phyloP scores from a whole-genome alignment of 305 asterid genomes.

The Coffea humblotiana region DNA sequence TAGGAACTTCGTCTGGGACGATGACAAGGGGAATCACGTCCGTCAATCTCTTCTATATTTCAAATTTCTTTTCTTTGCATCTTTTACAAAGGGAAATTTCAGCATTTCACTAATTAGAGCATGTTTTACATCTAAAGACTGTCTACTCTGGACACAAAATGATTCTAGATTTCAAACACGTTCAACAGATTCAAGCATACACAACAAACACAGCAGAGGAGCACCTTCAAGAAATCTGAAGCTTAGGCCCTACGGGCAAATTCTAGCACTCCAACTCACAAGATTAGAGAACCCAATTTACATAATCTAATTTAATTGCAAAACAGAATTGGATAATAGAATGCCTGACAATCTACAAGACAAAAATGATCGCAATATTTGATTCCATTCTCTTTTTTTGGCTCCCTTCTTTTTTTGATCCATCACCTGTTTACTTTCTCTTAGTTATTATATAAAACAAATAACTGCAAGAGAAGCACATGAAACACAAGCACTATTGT shows the following conservation, averaged over 20 bases:
- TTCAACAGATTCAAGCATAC: not conserved
- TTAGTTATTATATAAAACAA: not conserved
- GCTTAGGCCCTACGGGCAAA: not conserved
- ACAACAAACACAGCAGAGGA: not conserved
- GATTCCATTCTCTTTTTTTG: not conserved
- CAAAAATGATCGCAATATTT: not conserved
- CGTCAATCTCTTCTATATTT: constrained; percentile 4
- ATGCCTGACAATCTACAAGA: not conserved
- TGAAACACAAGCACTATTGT: not conserved
- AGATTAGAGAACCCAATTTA: not conserved
- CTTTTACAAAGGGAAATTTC: not conserved
- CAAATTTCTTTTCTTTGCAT: not conserved
- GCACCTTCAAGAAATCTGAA: not conserved
- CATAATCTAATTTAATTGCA: not conserved
- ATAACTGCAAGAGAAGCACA: not conserved
- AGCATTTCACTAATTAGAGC: not conserved
- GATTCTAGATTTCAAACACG: not conserved
- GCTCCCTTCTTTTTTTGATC: not conserved
- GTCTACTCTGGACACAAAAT: not conserved
- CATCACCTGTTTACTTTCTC: not conserved
- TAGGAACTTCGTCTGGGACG: not conserved
- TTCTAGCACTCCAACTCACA: not conserved
- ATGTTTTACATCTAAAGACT: not conserved
- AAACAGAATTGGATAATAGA: not conserved
- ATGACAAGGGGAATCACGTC: constrained; percentile 1